Conservation (phyloP, 805 yeast genomes). For the Ogataea ganodermae region DNA sequence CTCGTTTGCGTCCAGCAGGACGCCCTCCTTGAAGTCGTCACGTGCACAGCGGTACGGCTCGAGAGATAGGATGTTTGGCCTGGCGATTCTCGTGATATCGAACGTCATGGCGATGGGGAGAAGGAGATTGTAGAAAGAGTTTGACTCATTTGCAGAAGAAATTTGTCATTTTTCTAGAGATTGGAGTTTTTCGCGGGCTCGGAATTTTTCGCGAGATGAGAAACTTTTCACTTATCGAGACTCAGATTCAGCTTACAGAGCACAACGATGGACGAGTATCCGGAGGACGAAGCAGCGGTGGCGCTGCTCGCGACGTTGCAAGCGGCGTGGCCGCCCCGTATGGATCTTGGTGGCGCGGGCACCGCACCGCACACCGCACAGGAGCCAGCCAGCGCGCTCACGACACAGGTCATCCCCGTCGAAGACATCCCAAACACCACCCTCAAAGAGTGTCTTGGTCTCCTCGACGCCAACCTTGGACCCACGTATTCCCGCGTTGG, state of each 20-base stretch:
- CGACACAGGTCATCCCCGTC: slow-evolving; percentile 1
- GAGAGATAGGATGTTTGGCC: slow-evolving; percentile 81
- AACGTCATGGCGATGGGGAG: slow-evolving; percentile 40
- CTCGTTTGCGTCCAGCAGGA: slow-evolving; percentile 93
- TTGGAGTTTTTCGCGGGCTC: background rate
- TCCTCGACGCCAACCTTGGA: slow-evolving; percentile 33
- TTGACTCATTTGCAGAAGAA: too few species aligned
- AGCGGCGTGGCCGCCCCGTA: too few species aligned
- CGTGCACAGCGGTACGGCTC: slow-evolving; percentile 97
- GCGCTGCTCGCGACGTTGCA: background rate
- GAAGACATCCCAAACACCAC: slow-evolving; percentile 6
- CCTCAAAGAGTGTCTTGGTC: slow-evolving; percentile 18
- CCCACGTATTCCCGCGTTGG: slow-evolving; percentile 25
- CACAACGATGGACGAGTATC: slow-evolving; percentile 1
- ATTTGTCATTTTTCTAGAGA: too few species aligned
- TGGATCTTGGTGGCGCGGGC: too few species aligned
- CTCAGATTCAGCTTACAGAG: too few species aligned
- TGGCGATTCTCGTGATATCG: slow-evolving; percentile 57
- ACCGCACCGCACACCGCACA: too few species aligned
- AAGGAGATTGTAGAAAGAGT: background rate
- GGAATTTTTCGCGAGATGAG: background rate
- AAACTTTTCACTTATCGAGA: background rate
- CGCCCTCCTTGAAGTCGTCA: slow-evolving; percentile 89
- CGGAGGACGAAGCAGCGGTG: slow-evolving; percentile 1
- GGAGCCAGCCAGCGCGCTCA: too few species aligned